These are phyloP conservation scores for Cryphonectria japonica DNA, from an alignment of 2,329 filamentous ascomycete species.

Conservation along the genomic window DNA sequence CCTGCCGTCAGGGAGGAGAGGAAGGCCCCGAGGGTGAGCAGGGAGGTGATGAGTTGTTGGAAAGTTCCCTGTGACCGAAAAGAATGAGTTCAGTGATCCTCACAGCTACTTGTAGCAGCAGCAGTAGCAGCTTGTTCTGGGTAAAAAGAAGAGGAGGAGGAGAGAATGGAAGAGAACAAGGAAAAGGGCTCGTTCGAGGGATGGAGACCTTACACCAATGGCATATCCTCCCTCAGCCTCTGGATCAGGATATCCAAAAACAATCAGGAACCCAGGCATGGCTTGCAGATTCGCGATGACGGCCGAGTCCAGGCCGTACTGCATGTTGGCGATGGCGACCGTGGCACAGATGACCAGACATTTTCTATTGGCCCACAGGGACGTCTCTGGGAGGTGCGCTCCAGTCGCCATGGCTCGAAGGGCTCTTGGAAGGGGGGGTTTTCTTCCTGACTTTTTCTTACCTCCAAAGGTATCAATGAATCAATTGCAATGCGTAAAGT, in stretches of 20 bases:
- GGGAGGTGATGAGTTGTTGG: constrained; percentile 56
- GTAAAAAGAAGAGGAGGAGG: no score
- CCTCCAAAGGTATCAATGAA: no score
- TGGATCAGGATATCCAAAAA: constrained; percentile 53
- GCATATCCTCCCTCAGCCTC: constrained; percentile 41
- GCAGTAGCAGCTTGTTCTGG: background rate
- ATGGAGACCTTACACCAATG: constrained; percentile 42
- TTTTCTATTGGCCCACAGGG: constrained; percentile 46
- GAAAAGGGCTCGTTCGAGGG: no score
- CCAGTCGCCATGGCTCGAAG: constrained; percentile 1
- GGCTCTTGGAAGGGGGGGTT: background rate
- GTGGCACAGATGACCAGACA: constrained; percentile 50
- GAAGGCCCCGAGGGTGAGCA: constrained; percentile 55
- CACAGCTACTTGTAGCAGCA: no score
- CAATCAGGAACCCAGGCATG: constrained; percentile 55
- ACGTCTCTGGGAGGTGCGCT: constrained; percentile 38
- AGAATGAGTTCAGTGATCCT: background rate
- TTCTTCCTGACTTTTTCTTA: no score
- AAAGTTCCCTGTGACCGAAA: constrained; percentile 44
- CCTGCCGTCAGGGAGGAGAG: constrained; percentile 52
- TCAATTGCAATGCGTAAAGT: no score
- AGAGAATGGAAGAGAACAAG: no score
- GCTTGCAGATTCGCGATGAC: constrained; percentile 51
- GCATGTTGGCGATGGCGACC: constrained; percentile 53
- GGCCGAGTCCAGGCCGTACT: constrained; percentile 55